Conservation (phyloP, 768 basidiomycete species). For the Termitomyces titanicus region DNA sequence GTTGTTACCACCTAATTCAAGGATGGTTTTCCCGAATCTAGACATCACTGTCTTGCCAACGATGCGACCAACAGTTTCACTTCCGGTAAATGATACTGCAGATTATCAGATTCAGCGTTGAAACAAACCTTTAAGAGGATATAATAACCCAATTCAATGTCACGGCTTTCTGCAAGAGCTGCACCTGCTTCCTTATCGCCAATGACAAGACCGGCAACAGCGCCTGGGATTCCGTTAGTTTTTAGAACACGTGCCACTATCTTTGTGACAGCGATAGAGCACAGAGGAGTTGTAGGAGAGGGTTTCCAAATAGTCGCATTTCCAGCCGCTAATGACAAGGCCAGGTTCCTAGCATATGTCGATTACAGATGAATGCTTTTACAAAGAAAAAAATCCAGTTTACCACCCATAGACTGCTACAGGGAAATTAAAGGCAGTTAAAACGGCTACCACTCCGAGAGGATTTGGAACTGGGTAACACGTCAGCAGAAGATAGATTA, state of each 20-base stretch:
- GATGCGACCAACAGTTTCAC: slow-evolving; percentile 79
- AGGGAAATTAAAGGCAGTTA: slow-evolving; percentile 97
- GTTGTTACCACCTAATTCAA: slow-evolving; percentile 96
- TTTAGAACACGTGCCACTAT: slow-evolving; percentile 82
- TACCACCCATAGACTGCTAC: slow-evolving; percentile 92
- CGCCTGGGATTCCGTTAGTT: slow-evolving; percentile 78
- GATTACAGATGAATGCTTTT: not conserved
- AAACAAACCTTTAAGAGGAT: slow-evolving; percentile 1
- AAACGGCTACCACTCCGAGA: slow-evolving; percentile 62
- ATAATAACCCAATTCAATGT: slow-evolving; percentile 72
- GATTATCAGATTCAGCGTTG: slow-evolving; percentile 7
- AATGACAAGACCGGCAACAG: slow-evolving; percentile 76
- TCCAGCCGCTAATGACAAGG: slow-evolving; percentile 83
- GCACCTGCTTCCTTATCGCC: slow-evolving; percentile 82
- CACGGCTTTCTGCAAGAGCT: slow-evolving; percentile 66
- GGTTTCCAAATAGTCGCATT: slow-evolving; percentile 98
- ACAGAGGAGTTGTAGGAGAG: slow-evolving; percentile 83
- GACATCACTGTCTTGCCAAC: slow-evolving; percentile 88
- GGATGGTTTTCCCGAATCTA: slow-evolving; percentile 84
- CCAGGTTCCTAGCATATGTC: slow-evolving; percentile 66
- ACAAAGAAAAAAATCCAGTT: slow-evolving; percentile 11
- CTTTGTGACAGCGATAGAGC: slow-evolving; percentile 86
- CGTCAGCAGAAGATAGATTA: slow-evolving; percentile 12
- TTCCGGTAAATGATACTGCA: slow-evolving; percentile 92
- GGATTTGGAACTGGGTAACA: slow-evolving; percentile 79